Percentiles rank a stretch among this genome's conserved stretches.
Conservation (phyloP, 2,329 filamentous ascomycete species). For the Ascocoryne sarcoides region DNA sequence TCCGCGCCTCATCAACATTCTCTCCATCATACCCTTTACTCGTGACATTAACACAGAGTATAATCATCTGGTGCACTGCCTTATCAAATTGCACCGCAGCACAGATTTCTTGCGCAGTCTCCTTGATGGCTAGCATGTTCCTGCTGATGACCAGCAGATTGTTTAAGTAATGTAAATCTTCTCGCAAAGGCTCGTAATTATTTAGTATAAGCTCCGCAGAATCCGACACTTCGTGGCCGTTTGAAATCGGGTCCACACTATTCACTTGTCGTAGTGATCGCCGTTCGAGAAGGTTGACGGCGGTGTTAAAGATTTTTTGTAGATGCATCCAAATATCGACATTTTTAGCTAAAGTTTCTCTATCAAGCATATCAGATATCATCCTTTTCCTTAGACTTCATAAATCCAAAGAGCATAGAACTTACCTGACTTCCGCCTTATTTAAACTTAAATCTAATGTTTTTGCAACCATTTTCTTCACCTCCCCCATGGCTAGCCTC, state of each 20-base stretch:
- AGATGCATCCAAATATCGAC: constrained; percentile 59
- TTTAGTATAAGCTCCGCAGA: constrained; percentile 54
- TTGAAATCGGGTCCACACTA: constrained; percentile 44
- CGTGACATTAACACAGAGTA: constrained; percentile 57
- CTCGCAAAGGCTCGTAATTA: constrained; percentile 51
- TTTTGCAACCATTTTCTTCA: constrained; percentile 48
- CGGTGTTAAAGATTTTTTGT: constrained; percentile 50
- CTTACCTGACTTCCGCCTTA: constrained; percentile 48
- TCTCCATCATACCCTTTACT: constrained; percentile 60
- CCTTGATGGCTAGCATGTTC: constrained; percentile 55
- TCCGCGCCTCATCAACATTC: constrained; percentile 46
- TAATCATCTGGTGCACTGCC: constrained; percentile 57
- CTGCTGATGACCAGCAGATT: constrained; percentile 59
- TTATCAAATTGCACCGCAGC: constrained; percentile 56
- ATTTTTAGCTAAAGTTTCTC: constrained; percentile 52
- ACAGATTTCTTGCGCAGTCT: constrained; percentile 57
- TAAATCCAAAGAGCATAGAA: constrained; percentile 11
- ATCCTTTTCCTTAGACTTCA: too few species aligned
- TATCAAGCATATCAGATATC: constrained; percentile 24
- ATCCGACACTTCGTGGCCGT: constrained; percentile 49
- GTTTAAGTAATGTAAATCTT: constrained; percentile 54
- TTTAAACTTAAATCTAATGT: constrained; percentile 55
- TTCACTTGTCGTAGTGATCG: constrained; percentile 49
- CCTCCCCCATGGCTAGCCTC: constrained; percentile 43
- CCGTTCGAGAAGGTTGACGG: constrained; percentile 50